These are phyloP conservation scores for Colletotrichum abscissum DNA, from an alignment of 2,329 filamentous ascomycete species.

Conservation along the genomic window DNA sequence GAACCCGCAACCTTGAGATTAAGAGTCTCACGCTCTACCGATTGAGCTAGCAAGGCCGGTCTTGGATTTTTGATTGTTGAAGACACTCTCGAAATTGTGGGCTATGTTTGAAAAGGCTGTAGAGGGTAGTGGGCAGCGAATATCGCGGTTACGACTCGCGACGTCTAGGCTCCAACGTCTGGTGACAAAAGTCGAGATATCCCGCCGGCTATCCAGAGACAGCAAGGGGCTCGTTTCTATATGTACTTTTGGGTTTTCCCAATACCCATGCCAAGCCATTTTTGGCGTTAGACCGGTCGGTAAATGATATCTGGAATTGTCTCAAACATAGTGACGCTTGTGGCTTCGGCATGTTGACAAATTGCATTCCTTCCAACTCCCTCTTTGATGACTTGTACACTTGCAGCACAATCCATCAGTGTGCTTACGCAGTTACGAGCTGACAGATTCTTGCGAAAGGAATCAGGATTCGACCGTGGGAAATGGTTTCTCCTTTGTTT, in stretches of 20 bases:
- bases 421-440: background rate
- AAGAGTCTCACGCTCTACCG: conserved; percentile 75
- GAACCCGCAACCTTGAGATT: conserved; percentile 42
- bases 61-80: background rate
- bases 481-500: background rate
- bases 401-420: too few relatives aligned
- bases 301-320: background rate
- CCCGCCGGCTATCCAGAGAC: too few relatives aligned
- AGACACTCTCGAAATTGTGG: accelerated
- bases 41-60: conserved; percentile 27
- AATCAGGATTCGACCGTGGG: background rate
- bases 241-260: too few relatives aligned
- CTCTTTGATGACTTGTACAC: too few relatives aligned
- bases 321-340: background rate
- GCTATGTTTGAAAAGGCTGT: accelerated
- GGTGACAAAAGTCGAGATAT: background rate
- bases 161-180: too few relatives aligned
- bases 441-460: background rate
- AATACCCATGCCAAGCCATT: background rate
- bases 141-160: background rate
- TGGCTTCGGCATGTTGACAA: background rate
- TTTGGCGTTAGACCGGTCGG: background rate
- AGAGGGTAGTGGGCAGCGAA: background rate
- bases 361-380: background rate
- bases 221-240: background rate